Base-by-base conservation (phyloP, 2,329 filamentous ascomycete species). In the Aspergillus ochraceoroseus region DNA sequence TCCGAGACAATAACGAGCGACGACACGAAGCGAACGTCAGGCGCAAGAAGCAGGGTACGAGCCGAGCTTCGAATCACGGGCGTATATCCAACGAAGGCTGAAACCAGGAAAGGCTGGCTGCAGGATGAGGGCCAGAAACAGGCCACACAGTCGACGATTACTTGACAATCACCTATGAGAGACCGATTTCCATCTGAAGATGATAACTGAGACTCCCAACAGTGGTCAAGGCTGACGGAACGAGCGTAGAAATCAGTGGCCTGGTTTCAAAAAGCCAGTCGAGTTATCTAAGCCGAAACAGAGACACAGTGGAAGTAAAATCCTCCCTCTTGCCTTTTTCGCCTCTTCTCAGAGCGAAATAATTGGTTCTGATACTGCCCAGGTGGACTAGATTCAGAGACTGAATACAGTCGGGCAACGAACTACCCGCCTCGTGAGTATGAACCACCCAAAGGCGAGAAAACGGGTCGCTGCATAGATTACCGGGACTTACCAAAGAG, bases 1-100 rank as follows among this genome's bases (percentile, higher is more conserved):
- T 62, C 64, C 63, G 59, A 66, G 64, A 68, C 63, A 66, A 62
- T n/a, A 69, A 66, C 62, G 62, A 70, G 59, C 51, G 65, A 67
- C 60, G 53, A 58, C 47, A 57, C 49, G 57, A 62, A 61, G 57
- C 52, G 53, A 52, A 45, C 52, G 50, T 57, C 47, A 58, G 58
- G 56, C 57, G 61, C 57, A 60, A 52, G 51, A 52, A 51, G n/a
- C n/a, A 45, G 50, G 48, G 49, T 49, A 47, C 41, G 54, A 49
- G 47, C 5, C 9, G 20, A 42, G 43, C 49, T 54, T 63, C 59
- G 57, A 63, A 59, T 59, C 55, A 64, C 51, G 59, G 59, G 58
- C 46, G 57, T 63, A 53, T 34, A 51, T 42, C 41, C 34, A 44
- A 53, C 30, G 34, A 39, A 48, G 41, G 40, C 50, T 58, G 58